Evolutionary conservation across 2,329 filamentous ascomycete genomes (phyloP).

Genomic region (Fusarium compactum): DNA sequence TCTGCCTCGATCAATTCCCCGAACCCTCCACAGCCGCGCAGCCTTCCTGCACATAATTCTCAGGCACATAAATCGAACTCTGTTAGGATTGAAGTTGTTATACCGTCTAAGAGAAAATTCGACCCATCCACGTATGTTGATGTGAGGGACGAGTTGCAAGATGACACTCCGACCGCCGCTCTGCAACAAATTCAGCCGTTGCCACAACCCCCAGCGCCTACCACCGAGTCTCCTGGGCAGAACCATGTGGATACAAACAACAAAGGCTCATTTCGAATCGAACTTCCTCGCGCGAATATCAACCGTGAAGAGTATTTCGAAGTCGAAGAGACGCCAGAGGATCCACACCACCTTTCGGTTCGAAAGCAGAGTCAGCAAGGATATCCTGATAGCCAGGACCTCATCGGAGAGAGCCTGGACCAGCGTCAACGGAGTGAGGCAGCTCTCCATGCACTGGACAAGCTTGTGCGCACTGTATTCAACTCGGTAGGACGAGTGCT

Average conservation of each 20-base stretch:
- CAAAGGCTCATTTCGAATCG: conserved; percentile 58
- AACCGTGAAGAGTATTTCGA: conserved; percentile 66
- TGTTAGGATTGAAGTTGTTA: conserved; percentile 60
- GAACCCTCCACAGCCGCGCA: conserved; percentile 25
- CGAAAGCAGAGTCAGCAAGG: conserved; percentile 67
- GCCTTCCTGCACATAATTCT: conserved; percentile 37
- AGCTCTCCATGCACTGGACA: conserved; percentile 76
- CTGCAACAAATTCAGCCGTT: conserved; percentile 19
- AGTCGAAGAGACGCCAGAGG: conserved; percentile 60
- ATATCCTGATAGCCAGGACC: conserved; percentile 65
- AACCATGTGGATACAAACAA: conserved; percentile 24
- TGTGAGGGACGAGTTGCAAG: conserved; percentile 42
- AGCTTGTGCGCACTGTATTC: conserved; percentile 78
- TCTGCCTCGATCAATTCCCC: conserved; percentile 40
- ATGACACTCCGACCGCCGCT: conserved; percentile 33
- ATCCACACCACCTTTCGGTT: conserved; percentile 61
- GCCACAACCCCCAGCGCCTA: conserved; percentile 17
- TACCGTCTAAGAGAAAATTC: conserved; percentile 59
- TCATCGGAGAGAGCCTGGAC: conserved; percentile 74
- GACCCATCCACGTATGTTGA: conserved; percentile 55
- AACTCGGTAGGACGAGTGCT: conserved; percentile 78
- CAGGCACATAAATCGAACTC: conserved; percentile 53
- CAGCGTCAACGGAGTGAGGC: conserved; percentile 85
- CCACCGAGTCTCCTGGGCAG: conserved; percentile 6
- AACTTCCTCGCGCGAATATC: conserved; percentile 59